A percentile compares a stretch with the other conserved stretches of the same genome.
Conservation (phyloP, 768 basidiomycete species). For the Suillus fuscotomentosus region DNA sequence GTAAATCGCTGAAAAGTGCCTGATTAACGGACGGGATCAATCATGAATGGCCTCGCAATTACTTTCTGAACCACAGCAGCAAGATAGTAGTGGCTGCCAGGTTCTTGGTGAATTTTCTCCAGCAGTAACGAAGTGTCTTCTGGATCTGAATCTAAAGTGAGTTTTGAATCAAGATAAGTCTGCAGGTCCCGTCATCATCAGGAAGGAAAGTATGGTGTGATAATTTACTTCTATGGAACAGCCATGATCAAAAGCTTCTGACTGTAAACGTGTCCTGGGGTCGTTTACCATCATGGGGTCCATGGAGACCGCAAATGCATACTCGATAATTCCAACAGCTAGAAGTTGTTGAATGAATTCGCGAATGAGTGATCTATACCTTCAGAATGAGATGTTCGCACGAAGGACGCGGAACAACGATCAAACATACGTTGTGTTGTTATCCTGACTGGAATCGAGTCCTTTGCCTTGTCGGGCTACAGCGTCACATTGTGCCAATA, state of each 20-base stretch:
- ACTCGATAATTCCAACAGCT: constrained; percentile 53
- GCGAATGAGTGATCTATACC: constrained; percentile 24
- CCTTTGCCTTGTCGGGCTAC: constrained; percentile 34
- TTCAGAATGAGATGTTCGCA: constrained; percentile 16
- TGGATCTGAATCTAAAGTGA: constrained; percentile 47
- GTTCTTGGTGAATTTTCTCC: constrained; percentile 51
- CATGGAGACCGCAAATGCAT: constrained; percentile 46
- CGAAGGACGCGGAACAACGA: not conserved
- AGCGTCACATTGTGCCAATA: constrained; percentile 55
- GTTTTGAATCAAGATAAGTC: constrained; percentile 53
- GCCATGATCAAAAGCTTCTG: constrained; percentile 63
- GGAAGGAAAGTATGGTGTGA: not conserved
- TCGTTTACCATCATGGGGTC: constrained; percentile 53
- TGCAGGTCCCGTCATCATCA: constrained; percentile 14
- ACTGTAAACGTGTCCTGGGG: constrained; percentile 44
- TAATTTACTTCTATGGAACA: constrained; percentile 52
- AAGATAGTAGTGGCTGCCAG: constrained; percentile 55
- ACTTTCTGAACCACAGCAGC: constrained; percentile 60
- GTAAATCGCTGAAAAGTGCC: constrained; percentile 52
- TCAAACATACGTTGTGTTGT: constrained; percentile 11
- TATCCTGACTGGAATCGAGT: constrained; percentile 18
- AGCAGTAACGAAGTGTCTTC: constrained; percentile 37
- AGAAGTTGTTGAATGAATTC: constrained; percentile 50
- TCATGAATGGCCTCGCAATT: not conserved
- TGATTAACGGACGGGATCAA: constrained; percentile 2